phyloP scores from a whole-genome alignment of 768 basidiomycete genomes.

The Suillus alpinus region DNA sequence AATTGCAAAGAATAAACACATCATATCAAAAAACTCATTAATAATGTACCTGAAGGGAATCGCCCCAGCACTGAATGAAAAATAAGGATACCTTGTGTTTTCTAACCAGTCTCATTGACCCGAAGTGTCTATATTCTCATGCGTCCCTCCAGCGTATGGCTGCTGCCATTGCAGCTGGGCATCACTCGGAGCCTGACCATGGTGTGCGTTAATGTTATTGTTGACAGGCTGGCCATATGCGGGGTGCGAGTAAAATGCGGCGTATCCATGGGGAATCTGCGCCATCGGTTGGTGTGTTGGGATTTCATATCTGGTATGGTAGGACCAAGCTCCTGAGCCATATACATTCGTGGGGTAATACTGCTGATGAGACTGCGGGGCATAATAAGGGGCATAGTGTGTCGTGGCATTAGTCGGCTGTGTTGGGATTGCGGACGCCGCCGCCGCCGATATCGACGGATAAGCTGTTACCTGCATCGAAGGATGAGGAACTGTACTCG shows the following conservation, averaged over 20 bases:
- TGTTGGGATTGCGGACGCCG: conserved; percentile 17
- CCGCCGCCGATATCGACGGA: conserved; percentile 14
- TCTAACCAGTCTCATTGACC: neutral
- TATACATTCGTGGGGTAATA: conserved; percentile 19
- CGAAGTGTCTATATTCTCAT: too few relatives aligned
- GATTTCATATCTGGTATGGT: conserved; percentile 22
- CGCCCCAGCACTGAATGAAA: neutral
- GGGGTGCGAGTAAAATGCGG: conserved; percentile 4
- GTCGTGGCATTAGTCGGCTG: conserved; percentile 11
- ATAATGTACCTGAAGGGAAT: neutral
- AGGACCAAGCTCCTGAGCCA: conserved; percentile 31
- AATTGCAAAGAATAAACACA: neutral
- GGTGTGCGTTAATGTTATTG: neutral
- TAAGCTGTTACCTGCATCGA: conserved; percentile 24
- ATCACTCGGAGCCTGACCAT: conserved; percentile 21
- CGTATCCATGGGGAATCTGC: conserved; percentile 12
- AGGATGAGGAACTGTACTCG: conserved; percentile 11
- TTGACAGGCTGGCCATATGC: neutral
- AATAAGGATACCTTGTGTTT: neutral
- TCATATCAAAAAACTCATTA: neutral
- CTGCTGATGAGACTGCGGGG: conserved; percentile 15
- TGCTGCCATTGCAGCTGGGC: conserved; percentile 34
- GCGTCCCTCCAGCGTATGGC: conserved; percentile 26
- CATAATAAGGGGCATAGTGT: conserved; percentile 15
- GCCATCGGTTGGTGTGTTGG: conserved; percentile 18